Evolutionary conservation across 257 asterid species (phyloP).

Genomic region (Solanum phureja): DNA sequence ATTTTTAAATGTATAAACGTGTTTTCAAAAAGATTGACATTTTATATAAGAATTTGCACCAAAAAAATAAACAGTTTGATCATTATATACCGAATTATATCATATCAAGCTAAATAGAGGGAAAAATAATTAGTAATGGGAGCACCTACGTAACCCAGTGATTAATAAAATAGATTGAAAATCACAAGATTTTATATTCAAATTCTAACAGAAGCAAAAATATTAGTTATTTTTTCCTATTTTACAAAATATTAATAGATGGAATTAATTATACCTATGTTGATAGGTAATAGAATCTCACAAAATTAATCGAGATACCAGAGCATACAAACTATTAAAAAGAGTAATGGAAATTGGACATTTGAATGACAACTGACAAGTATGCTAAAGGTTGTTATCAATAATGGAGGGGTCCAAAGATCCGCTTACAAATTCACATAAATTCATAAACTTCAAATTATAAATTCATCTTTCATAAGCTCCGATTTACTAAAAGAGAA

Average conservation of each 20-base stretch:
- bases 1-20: background rate
- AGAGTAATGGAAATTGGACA: too few relatives aligned
- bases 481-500: background rate
- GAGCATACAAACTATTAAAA: background rate
- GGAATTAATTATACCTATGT: background rate
- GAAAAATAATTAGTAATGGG: background rate
- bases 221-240: background rate
- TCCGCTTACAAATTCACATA: too few relatives aligned
- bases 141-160: too few relatives aligned
- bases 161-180: background rate
- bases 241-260: background rate
- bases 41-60: background rate
- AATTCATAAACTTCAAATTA: background rate
- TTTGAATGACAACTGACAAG: too few relatives aligned
- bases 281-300: background rate
- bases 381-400: too few relatives aligned
- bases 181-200: background rate
- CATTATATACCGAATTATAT: background rate
- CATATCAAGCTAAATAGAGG: background rate
- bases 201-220: background rate
- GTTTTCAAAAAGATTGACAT: background rate
- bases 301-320: background rate
- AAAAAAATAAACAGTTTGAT: background rate
- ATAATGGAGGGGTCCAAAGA: too few relatives aligned
- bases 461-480: background rate